Base-by-base conservation (phyloP, 495 filamentous ascomycete genomes). In the Penicillium coprophilum region DNA sequence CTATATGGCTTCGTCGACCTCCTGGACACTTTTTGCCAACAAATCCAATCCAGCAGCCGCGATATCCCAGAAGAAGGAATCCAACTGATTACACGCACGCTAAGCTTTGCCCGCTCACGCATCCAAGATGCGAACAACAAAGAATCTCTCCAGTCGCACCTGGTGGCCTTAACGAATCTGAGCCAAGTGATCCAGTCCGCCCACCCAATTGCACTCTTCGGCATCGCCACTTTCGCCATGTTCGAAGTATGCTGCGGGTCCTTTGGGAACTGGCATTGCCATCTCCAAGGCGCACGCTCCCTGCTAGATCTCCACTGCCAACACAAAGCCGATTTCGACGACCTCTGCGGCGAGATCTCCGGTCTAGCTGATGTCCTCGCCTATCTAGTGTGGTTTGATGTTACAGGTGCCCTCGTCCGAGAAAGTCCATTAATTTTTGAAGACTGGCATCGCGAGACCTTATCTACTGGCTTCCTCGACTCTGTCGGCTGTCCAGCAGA, bases 381-480 rank as follows among this genome's bases (percentile, higher is more conserved):
- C 15, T 68, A 69, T 36, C 62, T 72, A 1, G 63, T 71, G 1
- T 72, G 70, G 70, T 72, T 69, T 40, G 70, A 72, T 44, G 63
- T 64, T 15, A 64, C 60, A 3, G 70, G 70, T 3, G 62, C 68
- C 13, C 50, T 72, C 4, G 59, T 68, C 24, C 31, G 64, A 34
- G 58, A 59, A 32, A 53, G 59, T 3, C 43, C 51, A 0, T 53
- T 72, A n/a, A 66, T 72, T 15, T 72, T 72, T 39, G 66, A 70
- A 20, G 59, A 65, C 49, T 72, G 66, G 68, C 70, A 72, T 49
- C 70, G 70, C 11, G 57, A 60, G 45, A 64, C 59, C n/a, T 23
- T 72, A 13, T 44, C 15, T 7, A 36, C 53, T 13, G 27, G 21
- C 1, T 72, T 72, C 43, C 64, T 72, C n/a, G 58, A 57, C 10